Conservation (phyloP, 139 green algal species). For the Tetraselmis striata region DNA sequence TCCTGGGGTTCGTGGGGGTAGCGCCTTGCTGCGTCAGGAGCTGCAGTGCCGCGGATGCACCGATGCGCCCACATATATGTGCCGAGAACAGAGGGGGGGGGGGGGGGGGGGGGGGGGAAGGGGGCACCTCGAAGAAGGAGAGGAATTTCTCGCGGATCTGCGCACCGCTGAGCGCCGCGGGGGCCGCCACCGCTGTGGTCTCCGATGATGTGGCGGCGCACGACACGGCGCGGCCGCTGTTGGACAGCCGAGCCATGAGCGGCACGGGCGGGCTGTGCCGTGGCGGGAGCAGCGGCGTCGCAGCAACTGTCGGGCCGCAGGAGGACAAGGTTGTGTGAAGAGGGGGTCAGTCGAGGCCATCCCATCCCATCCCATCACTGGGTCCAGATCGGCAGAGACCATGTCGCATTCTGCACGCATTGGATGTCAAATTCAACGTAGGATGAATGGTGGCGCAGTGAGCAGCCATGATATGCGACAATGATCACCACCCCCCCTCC, state of each 20-base stretch:
- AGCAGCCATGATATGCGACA: no score
- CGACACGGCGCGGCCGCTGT: neutral
- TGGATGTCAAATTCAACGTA: neutral
- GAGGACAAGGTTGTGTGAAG: neutral
- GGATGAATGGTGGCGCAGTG: no score
- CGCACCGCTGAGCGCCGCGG: conserved; percentile 31
- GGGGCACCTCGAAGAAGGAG: conserved; percentile 64
- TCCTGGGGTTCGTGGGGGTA: no score
- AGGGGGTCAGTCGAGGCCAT: no score
- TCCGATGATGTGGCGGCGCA: neutral
- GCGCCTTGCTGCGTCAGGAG: no score
- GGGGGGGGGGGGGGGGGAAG: neutral
- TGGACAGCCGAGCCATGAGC: neutral
- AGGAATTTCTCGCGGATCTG: conserved; percentile 82
- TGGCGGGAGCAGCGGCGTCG: neutral
- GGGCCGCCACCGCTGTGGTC: neutral
- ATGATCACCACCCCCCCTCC: no score
- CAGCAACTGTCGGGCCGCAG: neutral
- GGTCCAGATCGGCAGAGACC: neutral
- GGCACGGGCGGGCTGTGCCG: neutral
- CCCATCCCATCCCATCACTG: conserved; percentile 19
- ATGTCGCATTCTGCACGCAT: neutral
- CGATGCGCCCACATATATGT: no score
- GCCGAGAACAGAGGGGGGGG: neutral
- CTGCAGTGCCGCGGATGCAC: no score